Base-by-base conservation (phyloP, 306 rosid species). In the Arachis stenosperma region DNA sequence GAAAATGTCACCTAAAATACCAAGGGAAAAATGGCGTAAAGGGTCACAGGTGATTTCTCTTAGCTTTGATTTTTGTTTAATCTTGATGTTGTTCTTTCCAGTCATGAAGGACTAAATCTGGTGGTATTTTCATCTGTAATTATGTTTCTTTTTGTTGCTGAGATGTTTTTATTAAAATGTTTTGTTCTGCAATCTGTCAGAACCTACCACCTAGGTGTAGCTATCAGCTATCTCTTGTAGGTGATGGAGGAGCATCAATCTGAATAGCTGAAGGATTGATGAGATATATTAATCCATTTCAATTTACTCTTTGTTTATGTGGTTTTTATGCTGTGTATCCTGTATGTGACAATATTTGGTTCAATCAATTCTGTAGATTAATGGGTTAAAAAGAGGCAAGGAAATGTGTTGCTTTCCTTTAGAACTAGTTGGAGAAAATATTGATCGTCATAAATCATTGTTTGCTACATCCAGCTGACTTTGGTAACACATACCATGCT, bases 21-120 rank as follows among this genome's bases (percentile, higher is more conserved):
- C 96, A 17, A 88, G 89, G 84, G 82, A 71, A 71, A 94, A 86
- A 79, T 94, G 99, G 99, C 90, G 98, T 60, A 94, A 94, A 87
- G 99, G 96, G 71, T 94, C 99, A 29, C 98, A 94, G 97, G 99
- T 94, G 52, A 81, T 70, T 77, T 79, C 13, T 74, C 58, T 70
- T 46, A 42, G 42, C 27, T 61, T 65, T 43, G 22, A 46, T 46
- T 65, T 54, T 17, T 47, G 12, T 9, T 9, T 1, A 37, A 8
- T 58, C 17, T 62, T 44, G 5, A 22, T 41, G 41, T 9, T 60
- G 41, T 78, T 81, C 48, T 52, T 40, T 68, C 46, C 67, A 44
- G 42, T 39, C 41, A 53, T 13, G 4, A 13, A 36, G 22, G 65
- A 7, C 51, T 7, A 11, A 48, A 27, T 58, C 61, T 51, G 47